A percentile compares a stretch with the other conserved stretches of the same genome.
These are phyloP conservation scores for Colletotrichum higginsianum DNA, from an alignment of 2,329 filamentous ascomycete species.

Conservation along the genomic window DNA sequence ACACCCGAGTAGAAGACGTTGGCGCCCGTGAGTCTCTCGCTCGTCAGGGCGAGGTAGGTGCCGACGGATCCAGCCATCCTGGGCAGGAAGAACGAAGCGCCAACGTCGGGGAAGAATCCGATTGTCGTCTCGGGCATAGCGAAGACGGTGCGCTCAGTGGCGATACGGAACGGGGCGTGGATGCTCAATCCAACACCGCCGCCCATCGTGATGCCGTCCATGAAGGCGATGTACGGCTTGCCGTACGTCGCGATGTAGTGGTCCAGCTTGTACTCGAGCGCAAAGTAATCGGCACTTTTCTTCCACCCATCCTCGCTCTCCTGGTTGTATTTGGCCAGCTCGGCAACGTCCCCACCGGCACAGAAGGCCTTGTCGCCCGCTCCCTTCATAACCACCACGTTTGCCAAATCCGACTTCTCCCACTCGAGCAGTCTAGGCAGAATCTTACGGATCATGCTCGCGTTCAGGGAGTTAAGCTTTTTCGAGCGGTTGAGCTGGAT, in stretches of 20 bases:
- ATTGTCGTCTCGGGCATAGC: constrained; percentile 99
- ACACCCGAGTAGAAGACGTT: constrained; percentile 93
- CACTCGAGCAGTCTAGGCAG: constrained; percentile 90
- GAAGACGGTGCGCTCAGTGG: constrained; percentile 94
- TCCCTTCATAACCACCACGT: constrained; percentile 93
- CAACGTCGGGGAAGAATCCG: constrained; percentile 98
- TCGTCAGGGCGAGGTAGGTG: constrained; percentile 94
- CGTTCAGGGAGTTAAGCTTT: constrained; percentile 94
- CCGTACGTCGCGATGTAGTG: constrained; percentile 94
- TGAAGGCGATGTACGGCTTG: constrained; percentile 95
- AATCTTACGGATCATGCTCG: constrained; percentile 96
- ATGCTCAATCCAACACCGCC: constrained; percentile 95
- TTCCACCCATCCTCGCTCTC: constrained; percentile 78
- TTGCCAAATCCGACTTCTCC: constrained; percentile 94
- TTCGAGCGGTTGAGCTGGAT: constrained; percentile 94
- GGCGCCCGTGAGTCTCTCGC: constrained; percentile 83
- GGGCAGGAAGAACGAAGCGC: constrained; percentile 95
- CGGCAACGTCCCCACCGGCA: constrained; percentile 91
- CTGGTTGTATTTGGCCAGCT: constrained; percentile 81
- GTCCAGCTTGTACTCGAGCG: constrained; percentile 94
- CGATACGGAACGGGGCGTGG: constrained; percentile 96
- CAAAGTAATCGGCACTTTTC: constrained; percentile 88
- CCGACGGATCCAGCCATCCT: constrained; percentile 89
- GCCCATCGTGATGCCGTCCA: constrained; percentile 99
- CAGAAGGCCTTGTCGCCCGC: constrained; percentile 89